Evolutionary conservation across 495 filamentous ascomycete genomes (phyloP).

Genomic region (Daldinia bambusicola): DNA sequence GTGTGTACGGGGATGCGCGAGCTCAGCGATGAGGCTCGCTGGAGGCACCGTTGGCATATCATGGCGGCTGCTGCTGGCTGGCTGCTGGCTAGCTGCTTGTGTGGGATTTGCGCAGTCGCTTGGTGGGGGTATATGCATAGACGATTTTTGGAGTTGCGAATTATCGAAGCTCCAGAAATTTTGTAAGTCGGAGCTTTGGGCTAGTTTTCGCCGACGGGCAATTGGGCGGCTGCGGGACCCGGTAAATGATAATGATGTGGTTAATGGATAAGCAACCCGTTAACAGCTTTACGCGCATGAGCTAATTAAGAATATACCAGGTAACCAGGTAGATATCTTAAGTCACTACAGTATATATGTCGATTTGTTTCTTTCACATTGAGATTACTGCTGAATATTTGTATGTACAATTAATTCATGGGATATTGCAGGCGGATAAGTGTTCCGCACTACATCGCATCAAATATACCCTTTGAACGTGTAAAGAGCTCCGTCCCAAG

Average conservation of each 20-base stretch:
- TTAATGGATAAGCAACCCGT: background rate
- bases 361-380: background rate
- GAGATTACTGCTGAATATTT: background rate
- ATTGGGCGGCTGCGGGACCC: constrained; percentile 11
- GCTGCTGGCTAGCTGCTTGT: background rate
- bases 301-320: background rate
- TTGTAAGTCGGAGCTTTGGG: constrained; percentile 52
- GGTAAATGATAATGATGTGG: background rate
- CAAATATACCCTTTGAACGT: background rate
- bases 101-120: background rate
- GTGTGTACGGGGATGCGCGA: constrained; percentile 35
- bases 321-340: background rate
- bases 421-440: background rate
- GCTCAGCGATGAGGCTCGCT: constrained; percentile 49
- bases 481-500: constrained; percentile 18
- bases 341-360: background rate
- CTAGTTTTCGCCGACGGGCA: constrained; percentile 35
- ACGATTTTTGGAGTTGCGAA: constrained; percentile 4
- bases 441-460: background rate
- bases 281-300: background rate
- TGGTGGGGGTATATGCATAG: background rate
- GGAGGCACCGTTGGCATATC: constrained; percentile 61
- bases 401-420: constrained; percentile 7
- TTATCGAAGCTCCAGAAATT: constrained; percentile 55
- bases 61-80: constrained; percentile 42